Evolutionary conservation across 768 basidiomycete genomes (phyloP).

Genomic region (Fibroporia radiculosa): DNA sequence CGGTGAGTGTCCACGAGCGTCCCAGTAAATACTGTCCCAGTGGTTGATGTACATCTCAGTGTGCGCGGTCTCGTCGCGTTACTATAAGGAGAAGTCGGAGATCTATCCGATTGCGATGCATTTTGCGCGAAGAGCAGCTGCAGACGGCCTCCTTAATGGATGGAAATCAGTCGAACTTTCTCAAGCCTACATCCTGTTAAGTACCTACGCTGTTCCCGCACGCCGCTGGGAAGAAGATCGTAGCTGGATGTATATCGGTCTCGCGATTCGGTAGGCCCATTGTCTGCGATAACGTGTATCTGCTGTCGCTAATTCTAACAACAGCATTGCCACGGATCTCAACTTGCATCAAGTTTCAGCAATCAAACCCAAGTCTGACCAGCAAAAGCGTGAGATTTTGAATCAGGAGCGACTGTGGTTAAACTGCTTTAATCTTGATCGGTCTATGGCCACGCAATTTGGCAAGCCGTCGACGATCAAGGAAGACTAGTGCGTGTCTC

Average conservation of each 20-base stretch:
- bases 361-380: slow-evolving; percentile 66
- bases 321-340: slow-evolving; percentile 82
- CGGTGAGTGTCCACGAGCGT: slow-evolving; percentile 35
- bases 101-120: slow-evolving; percentile 87
- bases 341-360: slow-evolving; percentile 77
- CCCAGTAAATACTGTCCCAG: background rate
- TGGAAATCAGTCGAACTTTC: slow-evolving; percentile 72
- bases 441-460: slow-evolving; percentile 81
- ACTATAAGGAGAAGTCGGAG: slow-evolving; percentile 75
- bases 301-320: background rate
- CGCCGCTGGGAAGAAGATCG: slow-evolving; percentile 85
- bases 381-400: slow-evolving; percentile 72
- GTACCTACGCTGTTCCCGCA: slow-evolving; percentile 72
- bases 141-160: slow-evolving; percentile 57
- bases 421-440: slow-evolving; percentile 84
- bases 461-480: slow-evolving; percentile 86
- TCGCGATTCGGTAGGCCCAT: slow-evolving; percentile 60
- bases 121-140: slow-evolving; percentile 77
- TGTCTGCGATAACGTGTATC: background rate
- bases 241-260: slow-evolving; percentile 83
- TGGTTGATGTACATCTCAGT: slow-evolving; percentile 32
- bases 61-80: slow-evolving; percentile 81
- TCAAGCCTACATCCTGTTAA: slow-evolving; percentile 89
- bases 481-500: slow-evolving; percentile 59
- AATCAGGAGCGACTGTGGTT: slow-evolving; percentile 88